These are phyloP conservation scores for Setomelanomma holmii DNA, from an alignment of 2,329 filamentous ascomycete genomes.

Conservation along the genomic window DNA sequence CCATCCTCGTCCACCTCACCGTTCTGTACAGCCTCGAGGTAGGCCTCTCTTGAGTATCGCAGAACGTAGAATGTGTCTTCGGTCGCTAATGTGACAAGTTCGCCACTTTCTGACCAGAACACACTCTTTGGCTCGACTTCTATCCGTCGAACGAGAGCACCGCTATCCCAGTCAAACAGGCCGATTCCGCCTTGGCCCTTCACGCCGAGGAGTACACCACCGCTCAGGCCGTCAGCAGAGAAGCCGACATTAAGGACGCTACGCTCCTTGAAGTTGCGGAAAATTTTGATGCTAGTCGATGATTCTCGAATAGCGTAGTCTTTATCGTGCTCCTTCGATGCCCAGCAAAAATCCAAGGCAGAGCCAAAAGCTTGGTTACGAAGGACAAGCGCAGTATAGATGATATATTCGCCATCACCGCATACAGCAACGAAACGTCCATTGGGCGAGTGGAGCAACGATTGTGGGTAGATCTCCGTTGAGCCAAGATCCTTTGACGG, in stretches of 20 bases:
- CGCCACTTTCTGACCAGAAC: constrained; percentile 97
- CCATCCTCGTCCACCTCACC: constrained; percentile 88
- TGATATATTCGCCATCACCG: constrained; percentile 98
- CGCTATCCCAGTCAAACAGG: constrained; percentile 95
- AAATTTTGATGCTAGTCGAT: constrained; percentile 91
- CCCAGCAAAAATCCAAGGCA: constrained; percentile 96
- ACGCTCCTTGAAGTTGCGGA: constrained; percentile 97
- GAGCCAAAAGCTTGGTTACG: constrained; percentile 97
- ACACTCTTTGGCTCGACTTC: constrained; percentile 77
- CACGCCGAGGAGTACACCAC: constrained; percentile 89
- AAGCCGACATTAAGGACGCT: constrained; percentile 93
- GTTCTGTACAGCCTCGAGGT: constrained; percentile 80
- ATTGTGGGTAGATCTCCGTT: constrained; percentile 96
- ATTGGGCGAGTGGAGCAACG: constrained; percentile 93
- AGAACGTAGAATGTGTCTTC: constrained; percentile 96
- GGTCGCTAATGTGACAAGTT: constrained; percentile 89
- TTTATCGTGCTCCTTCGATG: constrained; percentile 95
- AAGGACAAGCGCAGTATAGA: constrained; percentile 95
- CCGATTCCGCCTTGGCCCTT: constrained; percentile 94
- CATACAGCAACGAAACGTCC: constrained; percentile 88
- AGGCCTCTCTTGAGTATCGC: constrained; percentile 88
- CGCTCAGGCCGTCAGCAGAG: constrained; percentile 88
- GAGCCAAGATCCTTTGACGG: constrained; percentile 94
- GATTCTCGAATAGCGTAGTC: constrained; percentile 98
- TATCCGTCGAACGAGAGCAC: constrained; percentile 87